Conservation (phyloP, 805 yeast genomes). For the Ogataea paradorogensis region DNA sequence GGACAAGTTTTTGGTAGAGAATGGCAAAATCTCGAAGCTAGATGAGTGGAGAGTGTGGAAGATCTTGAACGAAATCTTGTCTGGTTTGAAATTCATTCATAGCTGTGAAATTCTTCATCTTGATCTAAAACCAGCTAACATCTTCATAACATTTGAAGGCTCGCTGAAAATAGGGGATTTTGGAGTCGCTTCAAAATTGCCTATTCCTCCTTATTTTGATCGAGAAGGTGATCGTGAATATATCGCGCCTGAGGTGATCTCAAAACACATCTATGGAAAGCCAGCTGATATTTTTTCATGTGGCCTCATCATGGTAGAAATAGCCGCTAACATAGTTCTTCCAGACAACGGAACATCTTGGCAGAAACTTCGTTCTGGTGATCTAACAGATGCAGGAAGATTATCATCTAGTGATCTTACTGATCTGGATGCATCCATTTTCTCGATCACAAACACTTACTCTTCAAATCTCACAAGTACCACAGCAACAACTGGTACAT, state of each 20-base stretch:
- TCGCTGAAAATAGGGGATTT: slow-evolving; percentile 92
- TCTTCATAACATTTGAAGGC: slow-evolving; percentile 93
- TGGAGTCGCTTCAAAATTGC: slow-evolving; percentile 86
- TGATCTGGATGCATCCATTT: slow-evolving; percentile 25
- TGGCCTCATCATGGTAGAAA: slow-evolving; percentile 89
- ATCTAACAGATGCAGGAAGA: slow-evolving; percentile 90
- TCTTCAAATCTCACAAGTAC: slow-evolving; percentile 22
- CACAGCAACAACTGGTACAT: slow-evolving; percentile 12
- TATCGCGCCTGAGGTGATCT: slow-evolving; percentile 93
- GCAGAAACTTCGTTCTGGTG: slow-evolving; percentile 95
- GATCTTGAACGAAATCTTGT: slow-evolving; percentile 76
- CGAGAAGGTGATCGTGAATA: slow-evolving; percentile 97
- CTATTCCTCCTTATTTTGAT: slow-evolving; percentile 71
- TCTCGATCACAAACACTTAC: slow-evolving; percentile 19
- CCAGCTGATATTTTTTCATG: slow-evolving; percentile 95
- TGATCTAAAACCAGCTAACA: slow-evolving; percentile 93
- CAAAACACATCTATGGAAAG: slow-evolving; percentile 76
- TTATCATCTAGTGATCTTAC: slow-evolving; percentile 68
- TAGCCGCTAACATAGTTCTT: slow-evolving; percentile 90
- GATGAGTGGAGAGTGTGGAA: slow-evolving; percentile 99
- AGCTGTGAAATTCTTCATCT: slow-evolving; percentile 73
- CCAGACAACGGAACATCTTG: slow-evolving; percentile 97
- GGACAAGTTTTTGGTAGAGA: slow-evolving; percentile 74
- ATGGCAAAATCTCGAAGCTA: slow-evolving; percentile 68
- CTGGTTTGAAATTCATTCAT: slow-evolving; percentile 81